These are phyloP conservation scores for Coprinopsis cinerea DNA, from an alignment of 768 basidiomycete genomes.

Conservation along the genomic window DNA sequence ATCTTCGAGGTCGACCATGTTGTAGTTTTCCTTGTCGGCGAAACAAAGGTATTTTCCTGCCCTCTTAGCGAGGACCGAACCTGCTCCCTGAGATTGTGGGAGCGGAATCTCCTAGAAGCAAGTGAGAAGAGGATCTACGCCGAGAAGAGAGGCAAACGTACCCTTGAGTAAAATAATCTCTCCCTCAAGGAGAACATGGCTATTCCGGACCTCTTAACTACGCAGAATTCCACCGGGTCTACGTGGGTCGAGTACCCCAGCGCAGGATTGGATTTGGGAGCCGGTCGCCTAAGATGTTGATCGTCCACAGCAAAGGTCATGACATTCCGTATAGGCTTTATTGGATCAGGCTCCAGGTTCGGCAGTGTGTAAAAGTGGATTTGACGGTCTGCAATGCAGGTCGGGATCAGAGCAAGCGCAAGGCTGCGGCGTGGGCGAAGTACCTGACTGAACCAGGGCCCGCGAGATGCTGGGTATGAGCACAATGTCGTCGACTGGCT, in stretches of 20 bases:
- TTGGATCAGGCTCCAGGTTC: conserved; percentile 67
- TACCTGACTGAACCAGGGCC: conserved; percentile 73
- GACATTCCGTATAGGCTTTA: conserved; percentile 79
- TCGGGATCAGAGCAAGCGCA: not conserved
- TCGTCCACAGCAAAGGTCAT: conserved; percentile 81
- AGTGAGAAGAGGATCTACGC: not conserved
- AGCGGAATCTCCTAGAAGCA: conserved; percentile 62
- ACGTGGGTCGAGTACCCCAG: conserved; percentile 26
- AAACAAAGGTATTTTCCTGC: conserved; percentile 62
- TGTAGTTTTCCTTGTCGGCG: conserved; percentile 69
- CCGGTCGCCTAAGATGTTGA: conserved; percentile 50
- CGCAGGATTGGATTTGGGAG: conserved; percentile 30
- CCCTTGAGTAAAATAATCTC: conserved; percentile 56
- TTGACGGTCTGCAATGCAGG: conserved; percentile 42
- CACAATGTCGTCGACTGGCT: conserved; percentile 75
- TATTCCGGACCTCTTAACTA: conserved; percentile 63
- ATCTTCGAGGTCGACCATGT: conserved; percentile 70
- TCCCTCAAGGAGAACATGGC: conserved; percentile 63
- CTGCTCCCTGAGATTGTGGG: conserved; percentile 36
- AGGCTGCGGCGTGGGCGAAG: conserved; percentile 1
- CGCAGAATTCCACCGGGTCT: conserved; percentile 63
- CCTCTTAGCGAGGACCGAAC: conserved; percentile 44
- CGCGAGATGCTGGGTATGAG: conserved; percentile 72
- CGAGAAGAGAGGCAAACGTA: conserved; percentile 14
- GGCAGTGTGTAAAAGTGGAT: conserved; percentile 81